Evolutionary conservation across 441 rosid genomes (phyloP), one percentile per base, ranked within the genome.

Genomic region (Adansonia rubrostipa): DNA sequence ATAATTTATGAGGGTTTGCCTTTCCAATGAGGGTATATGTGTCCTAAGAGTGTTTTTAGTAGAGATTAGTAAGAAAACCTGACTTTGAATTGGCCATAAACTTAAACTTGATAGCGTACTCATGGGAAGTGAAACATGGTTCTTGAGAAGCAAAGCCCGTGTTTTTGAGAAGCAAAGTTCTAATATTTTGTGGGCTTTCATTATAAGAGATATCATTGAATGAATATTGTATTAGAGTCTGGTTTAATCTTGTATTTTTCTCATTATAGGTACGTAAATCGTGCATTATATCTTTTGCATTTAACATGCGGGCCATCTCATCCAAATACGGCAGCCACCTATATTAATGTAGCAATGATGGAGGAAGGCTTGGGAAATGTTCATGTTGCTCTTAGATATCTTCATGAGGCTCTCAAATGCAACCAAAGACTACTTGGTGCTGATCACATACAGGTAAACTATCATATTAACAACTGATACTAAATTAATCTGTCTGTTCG

Each of bases 301-400:
- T 84, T 92, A 74, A 90, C 94, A 48, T 92, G 94, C 62, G 96
- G 96, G 47, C 89, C 93, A 72, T 89, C 93, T 75, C 96, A 92
- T 83, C 96, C 96, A 36, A 92, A 92, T 81, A 90, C 94, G 53
- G 96, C 96, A 74, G 94, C 96, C 76, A 90, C 96, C 78, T 92
- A 92, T 83, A 92, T 92, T 80, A 92, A 92, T 76, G 92, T 92
- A 68, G 96, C 96, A 68, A 90, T 92, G 96, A 92, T 92, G 96
- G 96, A 92, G 82, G 91, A 92, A 87, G 94, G 90, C 77, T 86
- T 90, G 80, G 96, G 96, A 76, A 92, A 92, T 79, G 96, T 88
- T 80, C 86, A 92, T 67, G 82, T 92, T 80, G 96, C 96, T 77
- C 91, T 92, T 60, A 88, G 96, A 81, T 92, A 92, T 86, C 87